Evolutionary conservation across 164 flowering plant species (phyloP).

Genomic region (Hamamelis virginiana): DNA sequence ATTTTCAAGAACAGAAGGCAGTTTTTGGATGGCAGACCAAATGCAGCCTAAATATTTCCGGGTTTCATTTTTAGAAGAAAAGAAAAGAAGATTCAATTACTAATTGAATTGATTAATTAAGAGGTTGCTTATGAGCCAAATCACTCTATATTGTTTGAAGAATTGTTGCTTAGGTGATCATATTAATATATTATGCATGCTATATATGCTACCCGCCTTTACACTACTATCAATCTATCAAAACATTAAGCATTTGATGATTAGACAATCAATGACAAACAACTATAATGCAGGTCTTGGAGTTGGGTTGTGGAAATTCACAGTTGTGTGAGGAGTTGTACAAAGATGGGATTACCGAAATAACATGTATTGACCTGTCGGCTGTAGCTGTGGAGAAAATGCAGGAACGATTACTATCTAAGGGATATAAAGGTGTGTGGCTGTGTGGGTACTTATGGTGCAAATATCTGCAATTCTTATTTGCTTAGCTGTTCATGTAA

Average conservation of each 20-base stretch:
- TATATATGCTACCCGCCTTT: too few relatives aligned
- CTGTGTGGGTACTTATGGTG: neutral
- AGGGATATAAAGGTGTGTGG: conserved; percentile 63
- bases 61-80: too few relatives aligned
- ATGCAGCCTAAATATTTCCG: too few relatives aligned
- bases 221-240: too few relatives aligned
- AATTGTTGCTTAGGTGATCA: too few relatives aligned
- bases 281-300: conserved; percentile 62
- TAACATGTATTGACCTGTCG: conserved; percentile 89
- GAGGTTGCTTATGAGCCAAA: neutral
- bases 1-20: too few relatives aligned
- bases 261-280: neutral
- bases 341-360: conserved; percentile 67
- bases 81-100: too few relatives aligned
- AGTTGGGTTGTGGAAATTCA: conserved; percentile 94
- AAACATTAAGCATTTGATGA: too few relatives aligned
- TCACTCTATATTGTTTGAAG: too few relatives aligned
- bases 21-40: too few relatives aligned
- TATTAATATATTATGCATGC: too few relatives aligned
- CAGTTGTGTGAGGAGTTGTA: conserved; percentile 70
- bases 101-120: neutral
- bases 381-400: conserved; percentile 78
- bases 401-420: conserved; percentile 52
- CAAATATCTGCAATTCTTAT: neutral
- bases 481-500: neutral